Evolutionary conservation across 768 basidiomycete genomes (phyloP).

Genomic region (Dentipellis fragilis): DNA sequence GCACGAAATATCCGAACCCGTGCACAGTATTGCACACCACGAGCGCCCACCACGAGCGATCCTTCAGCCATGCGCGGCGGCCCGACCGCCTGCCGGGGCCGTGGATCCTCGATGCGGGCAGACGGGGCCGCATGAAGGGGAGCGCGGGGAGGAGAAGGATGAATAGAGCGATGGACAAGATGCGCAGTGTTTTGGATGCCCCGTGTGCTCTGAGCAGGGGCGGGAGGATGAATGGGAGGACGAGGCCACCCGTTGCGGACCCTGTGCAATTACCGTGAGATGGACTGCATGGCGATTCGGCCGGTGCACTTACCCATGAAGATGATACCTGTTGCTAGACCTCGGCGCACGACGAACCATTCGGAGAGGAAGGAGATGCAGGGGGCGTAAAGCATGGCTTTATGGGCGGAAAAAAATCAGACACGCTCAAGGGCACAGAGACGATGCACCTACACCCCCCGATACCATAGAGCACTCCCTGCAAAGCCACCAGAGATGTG

Average conservation of each 20-base stretch:
- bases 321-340: conserved; percentile 23
- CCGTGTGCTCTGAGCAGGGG: conserved; percentile 18
- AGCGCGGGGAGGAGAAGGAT: conserved; percentile 15
- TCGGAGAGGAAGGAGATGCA: conserved; percentile 21
- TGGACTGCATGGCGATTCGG: not conserved
- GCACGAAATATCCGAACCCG: conserved; percentile 18
- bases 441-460: conserved; percentile 16
- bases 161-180: conserved; percentile 14
- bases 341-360: conserved; percentile 23
- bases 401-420: not conserved
- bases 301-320: conserved; percentile 17
- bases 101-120: conserved; percentile 15
- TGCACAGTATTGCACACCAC: conserved; percentile 17
- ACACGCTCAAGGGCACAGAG: not conserved
- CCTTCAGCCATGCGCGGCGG: conserved; percentile 13
- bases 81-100: conserved; percentile 2
- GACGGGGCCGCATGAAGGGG: conserved; percentile 18
- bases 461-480: conserved; percentile 20
- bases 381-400: conserved; percentile 18
- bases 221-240: conserved; percentile 20
- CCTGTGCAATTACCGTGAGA: conserved; percentile 6
- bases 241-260: conserved; percentile 18
- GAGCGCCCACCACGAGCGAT: conserved; percentile 18
- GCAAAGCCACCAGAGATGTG: conserved; percentile 11
- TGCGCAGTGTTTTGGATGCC: conserved; percentile 16